phyloP scores from a whole-genome alignment of 2,329 filamentous ascomycete species.

The Orbilia blumenaviensis region DNA sequence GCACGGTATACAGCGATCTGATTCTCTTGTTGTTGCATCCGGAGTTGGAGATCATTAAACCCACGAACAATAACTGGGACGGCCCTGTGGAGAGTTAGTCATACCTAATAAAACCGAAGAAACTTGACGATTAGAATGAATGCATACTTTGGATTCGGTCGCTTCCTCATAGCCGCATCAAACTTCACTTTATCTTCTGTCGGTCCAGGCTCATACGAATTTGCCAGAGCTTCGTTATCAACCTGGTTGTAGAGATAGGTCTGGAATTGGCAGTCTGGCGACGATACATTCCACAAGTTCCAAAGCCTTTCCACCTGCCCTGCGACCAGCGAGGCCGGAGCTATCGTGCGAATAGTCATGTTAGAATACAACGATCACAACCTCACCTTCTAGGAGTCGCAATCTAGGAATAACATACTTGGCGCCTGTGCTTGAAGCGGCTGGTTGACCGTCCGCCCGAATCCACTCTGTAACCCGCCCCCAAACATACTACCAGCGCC shows the following conservation, averaged over 20 bases:
- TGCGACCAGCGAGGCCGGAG: slow-evolving; percentile 26
- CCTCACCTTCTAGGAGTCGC: neutral
- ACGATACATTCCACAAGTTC: slow-evolving; percentile 77
- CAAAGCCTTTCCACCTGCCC: slow-evolving; percentile 74
- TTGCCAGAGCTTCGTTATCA: slow-evolving; percentile 68
- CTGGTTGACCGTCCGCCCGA: slow-evolving; percentile 51
- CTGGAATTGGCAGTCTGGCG: slow-evolving; percentile 77
- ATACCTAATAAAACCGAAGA: neutral
- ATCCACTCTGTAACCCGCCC: slow-evolving; percentile 45
- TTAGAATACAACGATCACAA: neutral
- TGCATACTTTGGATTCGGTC: slow-evolving; percentile 76
- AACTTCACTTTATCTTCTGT: slow-evolving; percentile 80
- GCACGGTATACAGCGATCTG: slow-evolving; percentile 75
- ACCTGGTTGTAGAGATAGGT: slow-evolving; percentile 90
- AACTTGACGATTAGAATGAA: neutral
- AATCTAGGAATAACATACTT: slow-evolving; percentile 35
- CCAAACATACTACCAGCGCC: slow-evolving; percentile 34
- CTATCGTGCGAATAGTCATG: slow-evolving; percentile 1
- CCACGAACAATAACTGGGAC: slow-evolving; percentile 79
- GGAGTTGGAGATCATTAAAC: slow-evolving; percentile 75
- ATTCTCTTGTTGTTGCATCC: slow-evolving; percentile 76
- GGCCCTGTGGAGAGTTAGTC: slow-evolving; percentile 49
- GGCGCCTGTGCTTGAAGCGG: slow-evolving; percentile 44
- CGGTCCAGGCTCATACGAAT: slow-evolving; percentile 76
- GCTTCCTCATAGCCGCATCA: slow-evolving; percentile 83